Evolutionary conservation across 768 basidiomycete species (phyloP), one percentile per base, ranked within the genome.

Genomic region (Phanerodontia chrysosporium): DNA sequence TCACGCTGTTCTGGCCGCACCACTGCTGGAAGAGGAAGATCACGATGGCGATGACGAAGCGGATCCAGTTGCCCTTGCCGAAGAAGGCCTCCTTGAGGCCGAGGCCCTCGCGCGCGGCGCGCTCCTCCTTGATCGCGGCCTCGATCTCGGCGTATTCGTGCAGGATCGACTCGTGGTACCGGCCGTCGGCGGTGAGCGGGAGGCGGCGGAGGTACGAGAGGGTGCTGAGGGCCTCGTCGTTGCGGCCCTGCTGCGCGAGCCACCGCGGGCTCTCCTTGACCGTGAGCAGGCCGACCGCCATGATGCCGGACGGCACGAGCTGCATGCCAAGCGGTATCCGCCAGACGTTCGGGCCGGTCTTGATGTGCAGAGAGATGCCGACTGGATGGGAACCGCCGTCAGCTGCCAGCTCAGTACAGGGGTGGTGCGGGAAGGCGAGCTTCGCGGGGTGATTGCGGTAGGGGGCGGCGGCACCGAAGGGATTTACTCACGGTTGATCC

Each of bases 21-120:
- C 86, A 92, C 68, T 93, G 90, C 64, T 93, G 92, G 8, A 92
- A 74, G 60, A 89, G 68, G 76, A 92, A 92, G 61, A 92, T 89
- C 27, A 80, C 71, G 64, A 90, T 85, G 1, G 92, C 92, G 65
- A 95, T 92, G n/a, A 87, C 74, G 75, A 95, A 94, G 24, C 93
- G 86, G 60, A 86, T 75, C 48, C 84, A 80, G 73, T 93, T 93
- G 49, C 93, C 92, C 68, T 89, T 89, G 21, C 87, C 87, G 39
- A 90, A 75, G 74, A 92, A 88, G 2, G 89, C 89, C 64, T 90
- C 86, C 64, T 77, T 83, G 59, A 80, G 62, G 0, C 88, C 86
- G 10, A 91, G 76, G 7, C 85, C 87, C n/a, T 73, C 62, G 10
- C 88, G 83, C 7, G 84, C 82, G 48, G 78, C 81, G 10, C 78